Conservation (phyloP, 768 basidiomycete genomes). For the Hypsizygus marmoreus region DNA sequence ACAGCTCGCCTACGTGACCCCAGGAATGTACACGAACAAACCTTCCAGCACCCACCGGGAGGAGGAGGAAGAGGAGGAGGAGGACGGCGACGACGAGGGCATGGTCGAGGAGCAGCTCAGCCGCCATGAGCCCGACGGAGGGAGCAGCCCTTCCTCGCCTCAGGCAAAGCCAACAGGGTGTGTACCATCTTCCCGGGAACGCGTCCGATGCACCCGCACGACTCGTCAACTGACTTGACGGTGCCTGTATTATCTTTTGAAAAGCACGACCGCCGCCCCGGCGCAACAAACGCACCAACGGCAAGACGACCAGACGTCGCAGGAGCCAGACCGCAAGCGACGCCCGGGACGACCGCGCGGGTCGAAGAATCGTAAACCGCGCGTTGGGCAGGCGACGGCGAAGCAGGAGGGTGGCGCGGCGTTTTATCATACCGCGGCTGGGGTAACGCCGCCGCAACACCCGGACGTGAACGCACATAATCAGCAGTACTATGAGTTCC, state of each 20-base stretch:
- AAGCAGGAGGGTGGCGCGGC: constrained; percentile 39
- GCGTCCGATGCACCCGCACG: constrained; percentile 2
- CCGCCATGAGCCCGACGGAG: constrained; percentile 45
- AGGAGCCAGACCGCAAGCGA: constrained; percentile 56
- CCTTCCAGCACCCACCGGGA: constrained; percentile 24
- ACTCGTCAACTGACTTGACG: constrained; percentile 11
- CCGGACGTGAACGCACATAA: constrained; percentile 63
- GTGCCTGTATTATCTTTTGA: constrained; percentile 4
- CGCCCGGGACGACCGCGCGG: constrained; percentile 80
- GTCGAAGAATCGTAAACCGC: constrained; percentile 69
- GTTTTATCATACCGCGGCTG: constrained; percentile 42
- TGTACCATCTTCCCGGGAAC: constrained; percentile 12
- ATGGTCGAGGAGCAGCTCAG: constrained; percentile 68
- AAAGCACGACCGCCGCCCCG: constrained; percentile 25
- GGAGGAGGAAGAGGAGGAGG: constrained; percentile 56
- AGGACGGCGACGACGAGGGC: constrained; percentile 79
- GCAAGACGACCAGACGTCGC: constrained; percentile 27
- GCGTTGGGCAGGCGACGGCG: constrained; percentile 28
- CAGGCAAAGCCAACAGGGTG: constrained; percentile 33
- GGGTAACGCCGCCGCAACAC: constrained; percentile 39
- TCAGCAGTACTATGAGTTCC: constrained; percentile 83
- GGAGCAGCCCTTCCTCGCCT: constrained; percentile 39
- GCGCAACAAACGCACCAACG: constrained; percentile 29
- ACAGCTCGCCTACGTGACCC: constrained; percentile 28
- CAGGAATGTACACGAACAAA: constrained; percentile 19